Conservation (phyloP, 805 yeast species). For the Zygotorulaspora florentina region DNA sequence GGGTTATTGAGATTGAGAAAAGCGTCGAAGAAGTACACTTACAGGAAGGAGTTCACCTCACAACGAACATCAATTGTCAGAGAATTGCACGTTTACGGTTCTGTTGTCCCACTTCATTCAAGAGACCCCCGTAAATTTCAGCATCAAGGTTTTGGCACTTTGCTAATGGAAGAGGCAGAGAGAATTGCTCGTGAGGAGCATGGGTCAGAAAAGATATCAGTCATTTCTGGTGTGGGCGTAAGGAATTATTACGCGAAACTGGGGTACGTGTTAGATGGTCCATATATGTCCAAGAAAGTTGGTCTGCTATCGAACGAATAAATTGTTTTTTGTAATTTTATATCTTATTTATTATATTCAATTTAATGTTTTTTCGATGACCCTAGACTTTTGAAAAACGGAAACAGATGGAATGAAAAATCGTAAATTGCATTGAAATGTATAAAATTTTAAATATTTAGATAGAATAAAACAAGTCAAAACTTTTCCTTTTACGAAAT, state of each 20-base stretch:
- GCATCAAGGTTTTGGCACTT: constrained; percentile 97
- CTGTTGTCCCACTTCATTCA: constrained; percentile 93
- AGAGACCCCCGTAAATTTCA: constrained; percentile 97
- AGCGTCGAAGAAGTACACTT: constrained; percentile 85
- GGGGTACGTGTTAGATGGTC: constrained; percentile 92
- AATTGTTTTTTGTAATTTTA: background rate
- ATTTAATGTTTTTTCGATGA: background rate
- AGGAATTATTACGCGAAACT: constrained; percentile 90
- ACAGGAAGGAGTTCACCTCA: constrained; percentile 75
- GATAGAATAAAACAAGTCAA: too few relatives aligned
- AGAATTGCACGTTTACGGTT: constrained; percentile 95
- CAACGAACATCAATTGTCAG: constrained; percentile 94
- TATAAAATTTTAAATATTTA: too few relatives aligned
- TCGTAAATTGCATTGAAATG: too few relatives aligned
- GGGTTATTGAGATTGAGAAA: constrained; percentile 85
- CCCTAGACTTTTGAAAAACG: background rate
- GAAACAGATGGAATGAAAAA: too few relatives aligned
- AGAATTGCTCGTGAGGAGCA: constrained; percentile 94
- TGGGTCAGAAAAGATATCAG: constrained; percentile 85
- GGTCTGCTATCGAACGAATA: background rate
- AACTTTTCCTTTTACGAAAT: too few relatives aligned
- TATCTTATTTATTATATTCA: constrained; percentile 3
- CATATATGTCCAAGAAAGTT: constrained; percentile 80
- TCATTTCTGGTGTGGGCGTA: constrained; percentile 96
- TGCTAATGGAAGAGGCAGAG: constrained; percentile 97